Evolutionary conservation across 306 rosid genomes (phyloP), one percentile per base, ranked within the genome.

Genomic region (Oxytropis ochrocephala): DNA sequence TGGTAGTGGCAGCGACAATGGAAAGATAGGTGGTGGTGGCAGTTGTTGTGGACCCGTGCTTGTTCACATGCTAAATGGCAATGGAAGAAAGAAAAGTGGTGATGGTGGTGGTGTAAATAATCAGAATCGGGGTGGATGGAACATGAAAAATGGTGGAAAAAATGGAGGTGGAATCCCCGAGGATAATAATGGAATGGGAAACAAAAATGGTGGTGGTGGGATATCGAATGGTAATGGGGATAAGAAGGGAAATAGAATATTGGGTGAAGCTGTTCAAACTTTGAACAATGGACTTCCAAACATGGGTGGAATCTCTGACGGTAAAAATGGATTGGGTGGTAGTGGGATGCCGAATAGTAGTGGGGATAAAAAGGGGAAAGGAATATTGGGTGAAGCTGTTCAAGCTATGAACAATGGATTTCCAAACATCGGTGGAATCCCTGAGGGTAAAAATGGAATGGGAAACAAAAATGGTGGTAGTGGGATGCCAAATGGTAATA

Each of bases 31-130:
- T 11, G 21, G 39, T 10, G 79, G 71, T 7, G 82, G 57, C 0
- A n/a, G n/a, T n/a, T n/a, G n/a, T n/a, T n/a, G n/a, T n/a, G 80
- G 65, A 3, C 63, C 64, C 3, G 36, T 57, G 5, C 68, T 78
- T 9, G 46, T 69, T 52, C 80, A 82, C 44, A 39, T 64, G 9
- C 77, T 43, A 0, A 81, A 63, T 35, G 58, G 64, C 0, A 69
- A 69, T 61, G 78, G 71, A 16, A 81, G 81, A 1, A 80, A 86
- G 46, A 82, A 77, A 14, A 83, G 79, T 0, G 69, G 43, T 2
- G n/a, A n/a, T n/a, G n/a, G n/a, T n/a, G 36, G 73, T 8, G 64
- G 24, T 4, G 72, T 32, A 0, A 67, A 53, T 18, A 29, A 44
- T 73, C 75, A 32, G 47, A 75, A 57, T 27, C 75, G 66, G 2